These are phyloP conservation scores for Wickerhamomyces mucosus DNA, from an alignment of 805 yeast genomes.

Conservation along the genomic window DNA sequence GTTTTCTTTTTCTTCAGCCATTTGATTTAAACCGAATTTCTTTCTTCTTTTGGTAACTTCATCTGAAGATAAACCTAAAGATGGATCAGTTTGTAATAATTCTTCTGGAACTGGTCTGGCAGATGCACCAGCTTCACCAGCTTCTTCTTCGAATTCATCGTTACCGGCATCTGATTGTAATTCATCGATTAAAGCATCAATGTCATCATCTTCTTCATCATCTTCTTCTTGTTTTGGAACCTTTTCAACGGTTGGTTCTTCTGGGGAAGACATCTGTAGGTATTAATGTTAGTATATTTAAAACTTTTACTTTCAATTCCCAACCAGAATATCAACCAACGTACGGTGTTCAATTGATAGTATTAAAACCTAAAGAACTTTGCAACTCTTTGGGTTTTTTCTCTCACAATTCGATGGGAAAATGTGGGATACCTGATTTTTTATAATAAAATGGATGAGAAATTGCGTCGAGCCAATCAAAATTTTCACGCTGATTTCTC, in stretches of 20 bases:
- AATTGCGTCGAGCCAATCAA: too few relatives aligned
- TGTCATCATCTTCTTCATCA: constrained; percentile 60
- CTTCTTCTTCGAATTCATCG: constrained; percentile 39
- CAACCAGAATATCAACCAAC: too few relatives aligned
- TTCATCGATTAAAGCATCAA: constrained; percentile 67
- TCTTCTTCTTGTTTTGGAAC: constrained; percentile 39
- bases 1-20: constrained; percentile 85
- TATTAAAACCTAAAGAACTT: too few relatives aligned
- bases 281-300: too few relatives aligned
- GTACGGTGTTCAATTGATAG: too few relatives aligned
- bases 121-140: constrained; percentile 39
- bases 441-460: too few relatives aligned
- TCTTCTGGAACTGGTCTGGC: constrained; percentile 82
- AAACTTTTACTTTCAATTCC: too few relatives aligned
- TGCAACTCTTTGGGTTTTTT: too few relatives aligned
- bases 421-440: too few relatives aligned
- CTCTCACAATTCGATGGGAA: too few relatives aligned
- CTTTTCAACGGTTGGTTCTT: constrained; percentile 47
- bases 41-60: constrained; percentile 79
- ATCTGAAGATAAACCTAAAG: constrained; percentile 64
- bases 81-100: constrained; percentile 72
- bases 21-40: constrained; percentile 84
- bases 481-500: too few relatives aligned
- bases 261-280: constrained; percentile 22
- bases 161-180: constrained; percentile 58